phyloP scores from a whole-genome alignment of 805 yeast species.

The Starmerella vaccinii region DNA sequence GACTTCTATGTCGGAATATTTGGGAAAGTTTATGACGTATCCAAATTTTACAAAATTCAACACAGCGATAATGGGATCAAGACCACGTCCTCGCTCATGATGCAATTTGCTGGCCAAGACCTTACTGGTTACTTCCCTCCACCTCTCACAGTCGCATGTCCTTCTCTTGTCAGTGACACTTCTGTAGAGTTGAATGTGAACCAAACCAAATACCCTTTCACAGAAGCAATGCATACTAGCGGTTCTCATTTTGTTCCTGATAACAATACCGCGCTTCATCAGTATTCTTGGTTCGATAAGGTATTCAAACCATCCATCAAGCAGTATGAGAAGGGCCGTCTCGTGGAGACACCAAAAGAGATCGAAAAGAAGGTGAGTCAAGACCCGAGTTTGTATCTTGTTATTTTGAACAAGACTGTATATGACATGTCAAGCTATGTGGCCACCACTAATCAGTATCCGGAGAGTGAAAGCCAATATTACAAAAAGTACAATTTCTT shows the following conservation, averaged over 20 bases:
- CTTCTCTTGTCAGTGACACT: constrained; percentile 31
- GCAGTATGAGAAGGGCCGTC: constrained; percentile 32
- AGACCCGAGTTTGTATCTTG: constrained; percentile 27
- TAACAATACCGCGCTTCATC: constrained; percentile 29
- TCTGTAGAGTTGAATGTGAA: constrained; percentile 28
- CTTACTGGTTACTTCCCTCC: constrained; percentile 35
- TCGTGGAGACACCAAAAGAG: constrained; percentile 30
- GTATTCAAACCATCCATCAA: constrained; percentile 31
- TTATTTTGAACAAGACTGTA: constrained; percentile 30
- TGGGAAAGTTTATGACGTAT: constrained; percentile 35
- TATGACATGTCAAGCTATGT: constrained; percentile 35
- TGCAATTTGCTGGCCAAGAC: constrained; percentile 35
- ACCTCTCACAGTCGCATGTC: constrained; percentile 35
- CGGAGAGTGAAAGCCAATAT: constrained; percentile 19
- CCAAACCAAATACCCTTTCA: constrained; percentile 25
- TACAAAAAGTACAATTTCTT: constrained; percentile 32
- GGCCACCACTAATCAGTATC: constrained; percentile 27
- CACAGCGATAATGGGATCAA: constrained; percentile 34
- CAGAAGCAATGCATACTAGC: constrained; percentile 29
- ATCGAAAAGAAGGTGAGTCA: constrained; percentile 22
- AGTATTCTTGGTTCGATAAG: constrained; percentile 32
- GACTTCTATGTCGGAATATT: constrained; percentile 34
- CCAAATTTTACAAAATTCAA: constrained; percentile 34
- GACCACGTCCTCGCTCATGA: constrained; percentile 30
- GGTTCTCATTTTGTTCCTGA: constrained; percentile 29